Percentiles rank a stretch among this genome's conserved stretches.
These are phyloP conservation scores for Sarcodon sp. DNA, from an alignment of 768 basidiomycete genomes.

Conservation along the genomic window DNA sequence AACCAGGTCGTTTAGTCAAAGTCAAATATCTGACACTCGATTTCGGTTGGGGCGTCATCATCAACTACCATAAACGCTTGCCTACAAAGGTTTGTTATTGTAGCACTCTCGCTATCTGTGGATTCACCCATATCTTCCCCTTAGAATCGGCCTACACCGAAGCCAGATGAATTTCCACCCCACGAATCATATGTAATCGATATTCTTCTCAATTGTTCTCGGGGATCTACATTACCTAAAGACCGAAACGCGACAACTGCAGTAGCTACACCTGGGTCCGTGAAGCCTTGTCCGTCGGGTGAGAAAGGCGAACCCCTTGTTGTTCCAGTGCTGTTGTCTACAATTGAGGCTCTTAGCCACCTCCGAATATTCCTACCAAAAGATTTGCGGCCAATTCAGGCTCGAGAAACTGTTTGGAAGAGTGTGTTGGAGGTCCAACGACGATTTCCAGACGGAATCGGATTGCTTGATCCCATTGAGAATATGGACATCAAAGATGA, in stretches of 20 bases:
- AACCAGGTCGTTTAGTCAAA: slow-evolving; percentile 85
- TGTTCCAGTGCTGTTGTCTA: slow-evolving; percentile 79
- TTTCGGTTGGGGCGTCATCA: slow-evolving; percentile 94
- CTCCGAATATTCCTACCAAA: slow-evolving; percentile 84
- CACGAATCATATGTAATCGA: slow-evolving; percentile 92
- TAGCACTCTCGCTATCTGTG: neutral
- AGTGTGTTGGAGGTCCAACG: slow-evolving; percentile 84
- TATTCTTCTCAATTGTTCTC: slow-evolving; percentile 73
- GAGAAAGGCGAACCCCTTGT: slow-evolving; percentile 77
- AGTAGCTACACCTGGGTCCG: slow-evolving; percentile 49
- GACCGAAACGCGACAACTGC: slow-evolving; percentile 30
- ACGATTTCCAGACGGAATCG: slow-evolving; percentile 79
- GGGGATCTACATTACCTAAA: slow-evolving; percentile 46
- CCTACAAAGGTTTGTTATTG: slow-evolving; percentile 53
- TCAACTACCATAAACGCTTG: slow-evolving; percentile 83
- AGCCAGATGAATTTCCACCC: slow-evolving; percentile 57
- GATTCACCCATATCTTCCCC: neutral
- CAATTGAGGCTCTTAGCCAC: slow-evolving; percentile 76
- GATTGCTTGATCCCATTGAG: slow-evolving; percentile 80
- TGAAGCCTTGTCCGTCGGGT: slow-evolving; percentile 61
- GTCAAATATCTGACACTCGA: slow-evolving; percentile 78
- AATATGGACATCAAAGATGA: slow-evolving; percentile 96
- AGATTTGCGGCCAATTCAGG: slow-evolving; percentile 65
- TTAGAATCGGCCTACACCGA: slow-evolving; percentile 56
- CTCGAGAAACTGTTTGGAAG: slow-evolving; percentile 81